Base-by-base conservation (phyloP, 495 filamentous ascomycete genomes). In the Schizothecium vesticola region DNA sequence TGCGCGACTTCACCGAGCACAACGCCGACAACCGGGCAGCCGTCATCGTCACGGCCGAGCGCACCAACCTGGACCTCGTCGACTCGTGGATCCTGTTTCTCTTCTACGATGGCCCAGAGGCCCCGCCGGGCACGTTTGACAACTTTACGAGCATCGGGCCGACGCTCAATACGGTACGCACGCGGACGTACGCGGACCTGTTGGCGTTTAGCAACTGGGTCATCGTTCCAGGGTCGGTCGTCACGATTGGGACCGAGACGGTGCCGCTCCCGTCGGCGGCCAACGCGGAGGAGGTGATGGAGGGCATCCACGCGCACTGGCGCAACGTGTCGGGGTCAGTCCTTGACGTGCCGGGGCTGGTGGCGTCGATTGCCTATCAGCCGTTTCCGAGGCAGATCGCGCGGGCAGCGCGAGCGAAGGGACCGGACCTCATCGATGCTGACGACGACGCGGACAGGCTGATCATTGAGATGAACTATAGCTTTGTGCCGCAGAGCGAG, bases 81-180 rank as follows among this genome's bases (percentile, higher is more conserved):
- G 80, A 87, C 57, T 77, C 83, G 28, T 88, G 85, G 84, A 82
- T 87, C 61, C 73, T 88, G 68, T 89, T 88, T 71, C 68, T 87
- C n/a, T 89, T 87, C 79, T 88, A 88, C 70, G 84, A 89, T 60
- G 86, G 86, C 3, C 81, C 84, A 0, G 76, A 81, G 65, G 83
- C 83, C 2, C 86, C 86, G 2, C 70, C 77, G 16, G 84, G 80
- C 5, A 79, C 86, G 9, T 89, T 89, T 66, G 78, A 83, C 63
- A 82, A 81, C 66, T 87, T 89, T 76, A 84, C 81, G 8, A 77
- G 73, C 36, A 83, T 87, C 60, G 75, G 78, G 0, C 80, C 85
- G 12, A 76, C 76, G 16, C 76, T 83, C 51, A 85, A 83, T 36
- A 80, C 78, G 26, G 80, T 81, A 78, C 84, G 83, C 29, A 86